Evolutionary conservation across 352 stramenopile species (phyloP), one percentile per base, ranked within the genome.

Genomic region (Sclerospora graminicola): DNA sequence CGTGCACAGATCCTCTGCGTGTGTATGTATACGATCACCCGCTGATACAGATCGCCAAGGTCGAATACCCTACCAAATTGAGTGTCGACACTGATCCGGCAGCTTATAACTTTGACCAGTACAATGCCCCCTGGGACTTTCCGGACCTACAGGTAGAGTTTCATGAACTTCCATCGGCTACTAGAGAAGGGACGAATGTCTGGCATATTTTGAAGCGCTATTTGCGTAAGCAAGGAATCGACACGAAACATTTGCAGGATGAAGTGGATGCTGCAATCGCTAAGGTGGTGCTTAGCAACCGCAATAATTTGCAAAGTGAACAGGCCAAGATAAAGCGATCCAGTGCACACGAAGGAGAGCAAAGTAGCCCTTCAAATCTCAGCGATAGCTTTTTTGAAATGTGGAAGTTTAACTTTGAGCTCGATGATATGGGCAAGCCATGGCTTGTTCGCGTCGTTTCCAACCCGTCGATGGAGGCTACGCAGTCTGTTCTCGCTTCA

Each of bases 361-460:
- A 56, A 15, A 40, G 56, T 4, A 32, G 52, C 1, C 51, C 45
- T 9, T 67, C 50, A 2, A 64, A 84, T 34, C 37, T 84, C 15
- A 60, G 49, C 2, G 65, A 82, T 28, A 84, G 57, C 44, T 97
- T 95, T 44, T 96, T 98, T 54, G 92, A 98, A 50, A 63, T 98
- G 13, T 82, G 96, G 43, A 95, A 89, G 16, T 88, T 98, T 48
- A 93, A 99, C 50, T 90, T 99, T 36, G 89, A 98, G 63, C 60
- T 98, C 16, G 93, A 98, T 48, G 67, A 87, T 55, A 71, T 62
- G 20, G 71, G 94, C 11, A 97, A 97, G 49, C 92, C 95, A n/a
- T 97, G 85, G 76, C 76, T 99, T 23, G 91, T 97, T 46, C 85
- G 97, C 33, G 61, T 82, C 10, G 60, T 71, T 39, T 71, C 70